Percentiles rank a stretch among this genome's conserved stretches.
These are phyloP conservation scores for Schwanniomyces pseudopolymorphus DNA, from an alignment of 805 yeast species.

Conservation along the genomic window DNA sequence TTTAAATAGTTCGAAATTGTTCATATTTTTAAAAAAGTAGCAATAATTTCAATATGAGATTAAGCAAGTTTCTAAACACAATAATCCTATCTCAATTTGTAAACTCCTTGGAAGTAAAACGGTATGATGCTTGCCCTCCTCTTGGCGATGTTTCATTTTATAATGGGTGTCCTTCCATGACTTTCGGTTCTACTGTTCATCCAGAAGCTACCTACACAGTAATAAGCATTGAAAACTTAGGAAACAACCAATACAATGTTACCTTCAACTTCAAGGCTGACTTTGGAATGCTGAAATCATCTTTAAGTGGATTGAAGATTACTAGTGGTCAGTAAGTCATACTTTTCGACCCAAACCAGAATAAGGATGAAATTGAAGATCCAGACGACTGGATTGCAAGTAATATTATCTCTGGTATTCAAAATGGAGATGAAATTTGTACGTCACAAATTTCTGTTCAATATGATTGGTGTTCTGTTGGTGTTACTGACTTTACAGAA, in stretches of 20 bases:
- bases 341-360: background rate
- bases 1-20: no score
- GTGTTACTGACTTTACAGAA: background rate
- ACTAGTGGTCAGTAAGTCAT: background rate
- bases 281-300: background rate
- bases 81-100: background rate
- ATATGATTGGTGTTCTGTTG: constrained; percentile 1
- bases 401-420: background rate
- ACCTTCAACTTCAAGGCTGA: background rate
- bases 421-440: background rate
- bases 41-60: background rate
- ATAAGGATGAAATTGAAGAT: background rate
- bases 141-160: background rate
- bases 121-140: background rate
- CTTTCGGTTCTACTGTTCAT: background rate
- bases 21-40: no score
- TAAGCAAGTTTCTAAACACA: background rate
- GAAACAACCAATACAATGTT: background rate
- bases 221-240: background rate
- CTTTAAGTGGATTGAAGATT: background rate
- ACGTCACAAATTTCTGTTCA: constrained; percentile 1
- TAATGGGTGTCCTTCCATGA: background rate
- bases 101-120: background rate
- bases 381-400: constrained; percentile 1
- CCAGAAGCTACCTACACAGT: background rate